Base-by-base conservation (phyloP, 2,329 filamentous ascomycete species). In the Volutella citrinella region DNA sequence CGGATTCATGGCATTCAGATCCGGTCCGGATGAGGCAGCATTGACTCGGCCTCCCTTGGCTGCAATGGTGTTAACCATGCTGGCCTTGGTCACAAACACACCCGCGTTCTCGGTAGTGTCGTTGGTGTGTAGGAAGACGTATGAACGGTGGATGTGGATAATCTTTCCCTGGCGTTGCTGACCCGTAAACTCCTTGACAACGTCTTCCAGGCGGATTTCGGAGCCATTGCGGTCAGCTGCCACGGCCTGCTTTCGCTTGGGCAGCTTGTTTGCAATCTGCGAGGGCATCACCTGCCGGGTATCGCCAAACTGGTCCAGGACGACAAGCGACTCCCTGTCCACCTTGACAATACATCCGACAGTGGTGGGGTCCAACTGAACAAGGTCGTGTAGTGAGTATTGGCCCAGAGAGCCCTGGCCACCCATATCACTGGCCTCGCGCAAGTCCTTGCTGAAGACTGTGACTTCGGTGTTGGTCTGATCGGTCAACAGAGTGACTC, bases 371-470 rank as follows among this genome's bases (percentile, higher is more conserved):
- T 97, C 91, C 42, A 98, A 78, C 63, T 97, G 90, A 11, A 98
- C 88, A 17, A 98, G 75, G 59, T 98, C 93, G 51, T 94, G 88
- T 20, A 98, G 80, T 49, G 90, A 85, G 60, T 86, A 97, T 62
- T 94, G 87, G 10, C 88, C 88, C n/a, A 91, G 68, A 19, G 81
- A 80, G 18, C 87, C 85, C 54, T 90, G 82, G 12, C 87, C 89
- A 43, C 89, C 90, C 49, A 89, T 88, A 57, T 97, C 93, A 35
- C 87, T 88, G 18, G 93, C 93, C 61, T 95, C 87, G 48, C 94
- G 80, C 41, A 98, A 68, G 66, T 98, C 93, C 60, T 95, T 96
- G 69, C 91, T 96, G 59, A 98, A 98, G 20, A 98, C 93, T 0
- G 90, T 96, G 49, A 98, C 89, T 59, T 98, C 93, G 32, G 83